phyloP scores from a whole-genome alignment of 306 rosid genomes.

The Vachellia collinsii region DNA sequence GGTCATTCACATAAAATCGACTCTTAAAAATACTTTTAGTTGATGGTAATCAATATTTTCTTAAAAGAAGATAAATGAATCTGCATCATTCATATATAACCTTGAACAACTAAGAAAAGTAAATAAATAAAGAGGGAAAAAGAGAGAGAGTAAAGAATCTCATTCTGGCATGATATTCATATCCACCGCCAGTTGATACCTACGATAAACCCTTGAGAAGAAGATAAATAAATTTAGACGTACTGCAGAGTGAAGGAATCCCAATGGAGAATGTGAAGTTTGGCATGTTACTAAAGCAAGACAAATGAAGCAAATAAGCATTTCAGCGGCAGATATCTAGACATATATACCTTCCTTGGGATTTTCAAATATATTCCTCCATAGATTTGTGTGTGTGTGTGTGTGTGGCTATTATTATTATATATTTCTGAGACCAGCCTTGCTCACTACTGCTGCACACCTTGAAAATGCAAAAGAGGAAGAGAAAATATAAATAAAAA shows the following conservation, averaged over 20 bases:
- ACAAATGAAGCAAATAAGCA: conserved; percentile 52
- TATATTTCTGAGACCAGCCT: conserved; percentile 40
- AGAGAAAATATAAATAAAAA: background rate
- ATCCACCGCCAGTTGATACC: conserved; percentile 12
- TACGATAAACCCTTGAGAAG: conserved; percentile 42
- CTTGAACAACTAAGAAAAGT: background rate
- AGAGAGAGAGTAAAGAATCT: background rate
- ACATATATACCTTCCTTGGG: conserved; percentile 69
- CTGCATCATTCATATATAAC: too few species aligned
- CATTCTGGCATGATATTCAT: background rate
- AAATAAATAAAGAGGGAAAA: background rate
- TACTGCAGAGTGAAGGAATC: conserved; percentile 64
- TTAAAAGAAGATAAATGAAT: background rate
- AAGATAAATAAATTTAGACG: conserved; percentile 40
- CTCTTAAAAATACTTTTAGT: background rate
- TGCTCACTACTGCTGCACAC: conserved; percentile 49
- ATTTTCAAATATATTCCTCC: conserved; percentile 64
- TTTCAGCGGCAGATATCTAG: conserved; percentile 51
- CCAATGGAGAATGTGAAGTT: conserved; percentile 78
- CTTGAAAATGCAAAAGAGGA: conserved; percentile 60
- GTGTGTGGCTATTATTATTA: conserved; percentile 7
- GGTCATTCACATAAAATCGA: background rate
- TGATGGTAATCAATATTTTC: background rate
- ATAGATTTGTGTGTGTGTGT: background rate
- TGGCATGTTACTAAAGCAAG: conserved; percentile 86